Percentiles rank a stretch among this genome's conserved stretches.
These are phyloP conservation scores for Diophrys appendiculata DNA, from an alignment of 73 alveolate species.

Conservation along the genomic window DNA sequence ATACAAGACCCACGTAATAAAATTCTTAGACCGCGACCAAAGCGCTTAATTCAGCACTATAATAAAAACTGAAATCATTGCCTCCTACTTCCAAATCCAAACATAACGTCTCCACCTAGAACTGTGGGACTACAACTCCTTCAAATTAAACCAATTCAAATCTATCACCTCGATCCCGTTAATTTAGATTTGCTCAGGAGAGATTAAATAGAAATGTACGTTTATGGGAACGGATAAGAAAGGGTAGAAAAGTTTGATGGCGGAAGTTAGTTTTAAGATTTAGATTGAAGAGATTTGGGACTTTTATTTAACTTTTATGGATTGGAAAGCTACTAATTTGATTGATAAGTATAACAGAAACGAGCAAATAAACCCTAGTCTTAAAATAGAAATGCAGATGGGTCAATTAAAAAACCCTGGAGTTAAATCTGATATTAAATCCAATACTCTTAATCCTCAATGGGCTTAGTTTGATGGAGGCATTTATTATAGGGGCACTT, in stretches of 20 bases:
- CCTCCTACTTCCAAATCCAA: conserved; percentile 44
- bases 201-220: conserved; percentile 7
- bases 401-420: background rate
- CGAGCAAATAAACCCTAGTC: background rate
- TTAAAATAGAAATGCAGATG: background rate
- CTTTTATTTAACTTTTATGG: conserved; percentile 51
- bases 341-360: background rate
- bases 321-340: conserved; percentile 31
- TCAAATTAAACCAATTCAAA: conserved; percentile 33
- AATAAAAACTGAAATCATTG: conserved; percentile 44
- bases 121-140: conserved; percentile 42
- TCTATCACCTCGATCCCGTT: conserved; percentile 36
- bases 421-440: background rate
- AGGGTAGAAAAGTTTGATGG: conserved; percentile 10
- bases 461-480: conserved; percentile 47
- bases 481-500: conserved; percentile 44
- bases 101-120: conserved; percentile 47
- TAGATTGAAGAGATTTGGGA: conserved; percentile 53
- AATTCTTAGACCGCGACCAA: conserved; percentile 21
- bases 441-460: conserved; percentile 27
- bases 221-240: conserved; percentile 1
- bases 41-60: conserved; percentile 20
- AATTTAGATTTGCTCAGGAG: conserved; percentile 37
- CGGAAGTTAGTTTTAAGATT: conserved; percentile 23
- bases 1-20: conserved; percentile 45